A percentile compares a stretch with the other conserved stretches of the same genome.
phyloP scores from a whole-genome alignment of 805 yeast species.

The Helenozyma rhizophorensis region DNA sequence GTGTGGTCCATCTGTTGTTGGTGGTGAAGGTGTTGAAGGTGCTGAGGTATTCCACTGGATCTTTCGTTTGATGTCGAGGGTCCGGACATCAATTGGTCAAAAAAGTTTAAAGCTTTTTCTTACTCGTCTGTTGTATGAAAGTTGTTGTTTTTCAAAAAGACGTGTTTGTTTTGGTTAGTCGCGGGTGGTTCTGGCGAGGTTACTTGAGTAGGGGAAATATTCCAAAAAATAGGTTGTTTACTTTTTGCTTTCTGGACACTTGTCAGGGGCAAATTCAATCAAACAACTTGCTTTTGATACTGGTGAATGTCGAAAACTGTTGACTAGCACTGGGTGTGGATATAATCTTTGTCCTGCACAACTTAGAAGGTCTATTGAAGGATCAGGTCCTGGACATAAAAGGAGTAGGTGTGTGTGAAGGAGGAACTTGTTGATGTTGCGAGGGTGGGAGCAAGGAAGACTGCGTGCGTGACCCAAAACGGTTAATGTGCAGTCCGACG shows the following conservation, averaged over 20 bases:
- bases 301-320: not conserved
- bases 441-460: slow-evolving; percentile 9
- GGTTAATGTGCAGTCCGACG: slow-evolving; percentile 6
- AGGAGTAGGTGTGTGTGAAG: slow-evolving; percentile 20
- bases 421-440: slow-evolving; percentile 16
- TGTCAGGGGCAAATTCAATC: no score
- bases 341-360: slow-evolving; percentile 18
- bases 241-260: no score
- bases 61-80: slow-evolving; percentile 19
- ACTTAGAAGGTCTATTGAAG: slow-evolving; percentile 9
- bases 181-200: no score
- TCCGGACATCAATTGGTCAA: slow-evolving; percentile 11
- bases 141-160: no score
- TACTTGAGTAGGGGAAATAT: no score
- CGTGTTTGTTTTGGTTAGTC: no score
- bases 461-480: slow-evolving; percentile 13
- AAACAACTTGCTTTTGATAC: not conserved
- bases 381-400: slow-evolving; percentile 19
- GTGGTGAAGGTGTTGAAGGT: slow-evolving; percentile 15
- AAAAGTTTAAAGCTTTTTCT: not conserved
- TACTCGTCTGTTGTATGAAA: not conserved
- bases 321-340: slow-evolving; percentile 13
- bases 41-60: slow-evolving; percentile 10
- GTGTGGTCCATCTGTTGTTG: slow-evolving; percentile 18
- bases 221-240: no score